These are phyloP conservation scores for Vitellaria paradoxa DNA, from an alignment of 179 eudicot species.

Conservation along the genomic window DNA sequence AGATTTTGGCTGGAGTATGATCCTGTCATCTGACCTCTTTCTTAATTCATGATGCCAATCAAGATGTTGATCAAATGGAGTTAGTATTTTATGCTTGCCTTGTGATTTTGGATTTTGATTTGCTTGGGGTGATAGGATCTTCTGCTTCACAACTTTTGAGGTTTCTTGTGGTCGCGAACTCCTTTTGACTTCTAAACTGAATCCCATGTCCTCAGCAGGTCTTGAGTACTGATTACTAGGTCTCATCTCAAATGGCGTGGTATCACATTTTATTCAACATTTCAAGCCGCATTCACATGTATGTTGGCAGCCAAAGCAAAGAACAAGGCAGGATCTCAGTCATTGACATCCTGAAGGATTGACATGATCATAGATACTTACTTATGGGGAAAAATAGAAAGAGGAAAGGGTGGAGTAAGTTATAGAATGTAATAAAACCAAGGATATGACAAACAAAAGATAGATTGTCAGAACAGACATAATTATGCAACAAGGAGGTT, in stretches of 20 bases:
- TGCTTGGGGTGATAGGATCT: constrained; percentile 28
- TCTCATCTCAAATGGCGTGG: constrained; percentile 25
- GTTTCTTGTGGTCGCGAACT: constrained; percentile 32
- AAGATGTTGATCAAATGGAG: constrained; percentile 31
- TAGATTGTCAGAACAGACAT: neutral
- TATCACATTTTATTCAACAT: constrained; percentile 9
- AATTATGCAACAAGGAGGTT: neutral
- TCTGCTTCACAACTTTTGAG: constrained; percentile 44
- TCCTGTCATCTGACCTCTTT: constrained; percentile 23
- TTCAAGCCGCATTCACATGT: neutral
- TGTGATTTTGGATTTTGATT: constrained; percentile 31
- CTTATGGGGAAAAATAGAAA: neutral
- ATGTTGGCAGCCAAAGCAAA: neutral
- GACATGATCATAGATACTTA: neutral
- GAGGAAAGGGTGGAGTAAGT: neutral
- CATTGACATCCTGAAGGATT: constrained; percentile 5
- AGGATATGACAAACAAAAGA: neutral
- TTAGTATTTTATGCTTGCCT: constrained; percentile 36
- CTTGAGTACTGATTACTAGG: constrained; percentile 19
- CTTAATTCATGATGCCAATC: constrained; percentile 35
- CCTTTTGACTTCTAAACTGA: constrained; percentile 31
- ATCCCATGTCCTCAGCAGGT: constrained; percentile 27
- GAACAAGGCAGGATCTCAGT: neutral
- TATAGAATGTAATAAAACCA: neutral
- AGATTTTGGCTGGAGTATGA: constrained; percentile 23